Evolutionary conservation across 2,329 filamentous ascomycete genomes (phyloP), one percentile per base, ranked within the genome.

Genomic region (Ophiostoma sp.): DNA sequence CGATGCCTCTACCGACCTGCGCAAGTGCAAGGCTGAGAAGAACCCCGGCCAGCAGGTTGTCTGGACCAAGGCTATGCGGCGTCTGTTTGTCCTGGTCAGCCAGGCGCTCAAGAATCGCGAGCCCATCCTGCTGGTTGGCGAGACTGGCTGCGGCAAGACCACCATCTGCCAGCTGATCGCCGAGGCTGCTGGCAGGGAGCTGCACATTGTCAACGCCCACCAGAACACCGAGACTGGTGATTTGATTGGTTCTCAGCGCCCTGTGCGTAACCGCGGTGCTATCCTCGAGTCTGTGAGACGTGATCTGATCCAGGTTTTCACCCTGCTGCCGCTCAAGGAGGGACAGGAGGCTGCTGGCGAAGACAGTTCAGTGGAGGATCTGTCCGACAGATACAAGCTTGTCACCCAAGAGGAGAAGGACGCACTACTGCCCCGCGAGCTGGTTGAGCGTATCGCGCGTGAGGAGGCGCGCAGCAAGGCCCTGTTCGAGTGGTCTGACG

Each of bases 141-240:
- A 99, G 76, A 99, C 95, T 18, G 95, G 95, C 5, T 98, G 94
- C 75, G 95, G 96, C 70, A 99, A 99, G 80, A 99, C 95, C 0
- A 97, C 94, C 2, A 91, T 99, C 6, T 96, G 92, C 73, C 95
- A 99, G 76, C 85, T 97, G 75, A 84, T 98, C 67, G 93, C 95
- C 3, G 90, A 96, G 74, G 89, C 91, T 4, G 84, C 92, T 71
- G 81, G 83, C 16, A 92, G 89, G 74, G 82, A 91, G 71, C 81
- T 99, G 52, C 88, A 93, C 73, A 95, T 94, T 73, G 89, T 99
- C 75, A 99, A 99, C 76, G 95, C 96, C 2, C 96, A 99, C 78
- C 94, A 98, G 73, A 99, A 99, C 72, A 93, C 95, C 0, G 96
- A 99, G 77, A 98, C 96, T 0, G 94, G 95, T 16, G 95, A 99